Evolutionary conservation across 768 basidiomycete species (phyloP).

Genomic region (Cyclocybe cylindracea): DNA sequence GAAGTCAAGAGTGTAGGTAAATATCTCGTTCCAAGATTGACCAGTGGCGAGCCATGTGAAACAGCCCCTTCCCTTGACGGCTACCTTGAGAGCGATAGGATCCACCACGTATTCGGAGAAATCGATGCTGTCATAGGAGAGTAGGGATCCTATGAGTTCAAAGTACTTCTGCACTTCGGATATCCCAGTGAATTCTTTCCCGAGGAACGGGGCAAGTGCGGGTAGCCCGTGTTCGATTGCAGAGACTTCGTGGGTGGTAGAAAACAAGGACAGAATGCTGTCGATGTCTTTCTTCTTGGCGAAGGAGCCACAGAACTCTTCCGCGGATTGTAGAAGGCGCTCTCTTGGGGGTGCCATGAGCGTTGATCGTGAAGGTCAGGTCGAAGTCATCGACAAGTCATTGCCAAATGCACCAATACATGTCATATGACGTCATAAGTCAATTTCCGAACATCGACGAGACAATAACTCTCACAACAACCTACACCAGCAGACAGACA

Average conservation of each 20-base stretch:
- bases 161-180: constrained; percentile 52
- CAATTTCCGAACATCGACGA: too few relatives aligned
- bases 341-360: constrained; percentile 27
- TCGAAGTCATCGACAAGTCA: background rate
- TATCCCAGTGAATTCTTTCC: constrained; percentile 46
- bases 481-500: too few relatives aligned
- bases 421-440: too few relatives aligned
- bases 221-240: constrained; percentile 58
- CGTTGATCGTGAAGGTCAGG: background rate
- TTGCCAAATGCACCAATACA: too few relatives aligned
- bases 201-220: constrained; percentile 60
- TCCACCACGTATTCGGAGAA: constrained; percentile 63
- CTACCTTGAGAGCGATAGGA: constrained; percentile 47
- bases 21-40: constrained; percentile 63
- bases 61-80: constrained; percentile 50
- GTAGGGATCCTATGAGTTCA: constrained; percentile 39
- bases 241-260: constrained; percentile 39
- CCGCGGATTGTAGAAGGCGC: constrained; percentile 44
- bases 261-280: constrained; percentile 52
- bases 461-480: too few relatives aligned
- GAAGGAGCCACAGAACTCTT: constrained; percentile 54
- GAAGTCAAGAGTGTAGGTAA: constrained; percentile 61
- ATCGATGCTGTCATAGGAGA: constrained; percentile 51
- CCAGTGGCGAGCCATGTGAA: constrained; percentile 58
- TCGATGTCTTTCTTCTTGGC: constrained; percentile 41